These are phyloP conservation scores for Calocera cornea DNA, from an alignment of 768 basidiomycete genomes.

Conservation along the genomic window DNA sequence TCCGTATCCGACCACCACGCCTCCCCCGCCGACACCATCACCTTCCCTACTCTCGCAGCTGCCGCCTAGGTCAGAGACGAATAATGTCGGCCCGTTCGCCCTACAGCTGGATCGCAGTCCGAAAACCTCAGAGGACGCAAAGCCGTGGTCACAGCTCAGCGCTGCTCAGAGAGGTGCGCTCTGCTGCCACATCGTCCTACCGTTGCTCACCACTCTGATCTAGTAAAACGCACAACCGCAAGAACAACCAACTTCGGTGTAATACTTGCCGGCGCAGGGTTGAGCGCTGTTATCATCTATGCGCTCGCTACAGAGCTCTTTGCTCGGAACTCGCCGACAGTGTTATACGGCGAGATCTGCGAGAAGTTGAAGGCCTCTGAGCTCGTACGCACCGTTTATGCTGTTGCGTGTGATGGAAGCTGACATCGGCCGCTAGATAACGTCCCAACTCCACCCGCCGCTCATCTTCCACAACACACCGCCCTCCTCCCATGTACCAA, in stretches of 20 bases:
- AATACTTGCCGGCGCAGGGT: slow-evolving; percentile 62
- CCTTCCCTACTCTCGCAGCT: not conserved
- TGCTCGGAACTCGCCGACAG: slow-evolving; percentile 78
- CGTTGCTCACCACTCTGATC: not conserved
- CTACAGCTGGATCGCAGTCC: not conserved
- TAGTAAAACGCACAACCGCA: slow-evolving; percentile 41
- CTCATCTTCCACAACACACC: slow-evolving; percentile 71
- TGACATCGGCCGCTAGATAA: slow-evolving; percentile 34
- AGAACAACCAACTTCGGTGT: slow-evolving; percentile 40
- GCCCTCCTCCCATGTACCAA: slow-evolving; percentile 57
- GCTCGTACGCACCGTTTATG: not conserved
- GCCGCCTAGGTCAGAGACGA: not conserved
- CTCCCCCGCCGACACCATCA: not conserved
- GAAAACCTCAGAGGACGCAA: not conserved
- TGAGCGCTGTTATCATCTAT: slow-evolving; percentile 62
- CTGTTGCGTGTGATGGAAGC: slow-evolving; percentile 1
- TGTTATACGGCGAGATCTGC: slow-evolving; percentile 53
- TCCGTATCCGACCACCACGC: not conserved
- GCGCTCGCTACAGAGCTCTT: slow-evolving; percentile 72
- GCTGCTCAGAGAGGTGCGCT: not conserved
- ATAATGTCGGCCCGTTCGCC: not conserved
- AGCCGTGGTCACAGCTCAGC: not conserved
- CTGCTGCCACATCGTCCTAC: not conserved
- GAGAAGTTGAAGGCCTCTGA: slow-evolving; percentile 36
- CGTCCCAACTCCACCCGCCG: slow-evolving; percentile 52